Evolutionary conservation across 1,284 basidiomycete species (phyloP), one percentile per base, ranked within the genome.

Genomic region (Psilocybe mexicana): DNA sequence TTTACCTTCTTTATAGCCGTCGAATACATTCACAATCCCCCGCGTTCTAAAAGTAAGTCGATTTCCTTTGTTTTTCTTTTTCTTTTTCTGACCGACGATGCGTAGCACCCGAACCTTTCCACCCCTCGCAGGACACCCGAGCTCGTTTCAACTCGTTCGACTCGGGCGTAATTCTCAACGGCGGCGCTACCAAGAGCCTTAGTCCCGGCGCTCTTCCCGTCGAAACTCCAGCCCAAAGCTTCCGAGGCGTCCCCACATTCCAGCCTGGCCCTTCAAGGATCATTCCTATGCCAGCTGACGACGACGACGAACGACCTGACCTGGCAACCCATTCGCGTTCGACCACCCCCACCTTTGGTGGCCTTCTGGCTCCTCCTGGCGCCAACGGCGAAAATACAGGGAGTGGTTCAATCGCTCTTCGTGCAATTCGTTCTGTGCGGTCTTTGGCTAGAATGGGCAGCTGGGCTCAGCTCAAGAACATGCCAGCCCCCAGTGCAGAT

Each of bases 371-470:
- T 0, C 71, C 74, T 10, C 72, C 77, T 11, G 38, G 52, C 6
- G 4, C 44, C 3, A 36, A 53, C 18, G 38, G 35, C 4, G 33
- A 48, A 42, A 56, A 60, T n/a, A 5, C 24, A 25, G 26, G 6
- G 23, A 76, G 76, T 40, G 83, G 81, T 35, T 90, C 88, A 0
- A 87, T 92, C 52, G 90, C 90, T 0, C 57, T 92, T 11, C 83
- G 90, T 12, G 90, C 90, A 2, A 92, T 92, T 75, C 79, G 85
- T 43, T 87, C 85, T 18, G 84, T 92, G 64, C 77, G 85, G 35
- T 88, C 85, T 1, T 73, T 92, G 52, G 88, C 90, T 2, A 74
- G 84, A 44, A 84, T 92, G 52, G 81, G 85, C 1, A 86, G 85
- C 65, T 90, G 88, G 87, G 81, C 82, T 8, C 85, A 86, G 64